Percentiles rank a stretch among this genome's conserved stretches.
Conservation (phyloP, 2,329 filamentous ascomycete genomes). For the Penicillium sp. region DNA sequence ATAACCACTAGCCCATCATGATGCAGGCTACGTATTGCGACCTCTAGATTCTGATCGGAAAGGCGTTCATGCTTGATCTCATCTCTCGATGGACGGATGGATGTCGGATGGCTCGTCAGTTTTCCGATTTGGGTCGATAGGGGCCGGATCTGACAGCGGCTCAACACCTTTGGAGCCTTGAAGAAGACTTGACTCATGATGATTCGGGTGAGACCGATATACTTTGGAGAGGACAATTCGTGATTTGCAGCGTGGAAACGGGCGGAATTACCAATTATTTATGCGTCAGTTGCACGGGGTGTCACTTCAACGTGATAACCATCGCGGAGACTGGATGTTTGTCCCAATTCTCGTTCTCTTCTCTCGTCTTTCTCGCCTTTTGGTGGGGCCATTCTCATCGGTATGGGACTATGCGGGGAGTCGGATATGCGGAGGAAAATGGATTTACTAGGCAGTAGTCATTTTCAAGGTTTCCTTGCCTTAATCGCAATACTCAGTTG, state of each 20-base stretch:
- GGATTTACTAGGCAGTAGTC: neutral
- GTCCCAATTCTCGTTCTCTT: neutral
- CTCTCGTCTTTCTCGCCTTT: neutral
- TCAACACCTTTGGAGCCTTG: neutral
- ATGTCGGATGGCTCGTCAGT: conserved; percentile 19
- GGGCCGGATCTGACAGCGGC: neutral
- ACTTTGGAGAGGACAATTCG: neutral
- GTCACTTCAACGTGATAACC: neutral
- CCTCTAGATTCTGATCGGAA: conserved; percentile 46
- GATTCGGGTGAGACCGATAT: neutral
- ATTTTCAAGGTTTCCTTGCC: neutral
- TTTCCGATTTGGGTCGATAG: neutral
- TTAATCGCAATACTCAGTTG: neutral
- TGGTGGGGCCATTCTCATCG: neutral
- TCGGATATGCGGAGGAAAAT: neutral
- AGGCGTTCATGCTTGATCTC: conserved; percentile 39
- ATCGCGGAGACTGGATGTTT: neutral
- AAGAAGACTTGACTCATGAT: neutral
- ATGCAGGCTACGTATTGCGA: conserved; percentile 46
- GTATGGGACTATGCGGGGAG: neutral
- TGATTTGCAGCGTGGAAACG: neutral
- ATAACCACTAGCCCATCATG: conserved; percentile 51
- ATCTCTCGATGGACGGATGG: conserved; percentile 33
- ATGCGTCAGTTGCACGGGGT: neutral
- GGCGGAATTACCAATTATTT: neutral